Evolutionary conservation across 169 alveolate species (phyloP), one percentile per base, ranked within the genome.

Genomic region (Eimeria praecox): DNA sequence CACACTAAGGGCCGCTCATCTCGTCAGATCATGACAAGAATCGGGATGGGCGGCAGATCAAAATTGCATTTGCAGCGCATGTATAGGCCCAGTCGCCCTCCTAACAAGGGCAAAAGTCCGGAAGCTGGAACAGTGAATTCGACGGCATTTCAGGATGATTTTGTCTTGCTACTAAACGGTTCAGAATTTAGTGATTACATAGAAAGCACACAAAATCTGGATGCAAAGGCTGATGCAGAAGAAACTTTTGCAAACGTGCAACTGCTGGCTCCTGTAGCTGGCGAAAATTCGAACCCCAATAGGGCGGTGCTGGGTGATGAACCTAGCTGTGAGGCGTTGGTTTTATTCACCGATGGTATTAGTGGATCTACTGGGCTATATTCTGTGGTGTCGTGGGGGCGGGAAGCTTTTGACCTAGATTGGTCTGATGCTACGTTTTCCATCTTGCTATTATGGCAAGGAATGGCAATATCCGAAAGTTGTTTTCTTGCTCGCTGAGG

Each of bases 241-340:
- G 90, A 20, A 52, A 69, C 27, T 33, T 24, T 69, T 35, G 24
- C 35, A 69, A 6, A 69, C 49, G 49, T 35, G 90, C 73, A 83
- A 33, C 64, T 40, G 46, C 12, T 24, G 46, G 59, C 82, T 86
- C 27, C 44, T 86, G 93, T 59, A 33, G 62, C 40, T 3, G 42
- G 46, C 38, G 82, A 69, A 35, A 40, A 62, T 86, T 59, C 80
- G 33, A 14, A 62, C 24, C 77, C 40, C 20, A 69, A 14, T 12
- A 86, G 40, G 77, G 12, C 82, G 77, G 22, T 86, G 75, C 59
- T 56, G 77, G 77, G 40, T 46, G 64, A 83, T 46, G 49, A 30
- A 24, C 6, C 35, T 38, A 62, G 80, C 82, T 46, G 80, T 59
- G 93, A 86, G 82, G 64, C 42, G 20, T 86, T 62, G 82, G 54